Base-by-base conservation (phyloP, 805 yeast genomes). In the Cyberlindnera misumaiensis region DNA sequence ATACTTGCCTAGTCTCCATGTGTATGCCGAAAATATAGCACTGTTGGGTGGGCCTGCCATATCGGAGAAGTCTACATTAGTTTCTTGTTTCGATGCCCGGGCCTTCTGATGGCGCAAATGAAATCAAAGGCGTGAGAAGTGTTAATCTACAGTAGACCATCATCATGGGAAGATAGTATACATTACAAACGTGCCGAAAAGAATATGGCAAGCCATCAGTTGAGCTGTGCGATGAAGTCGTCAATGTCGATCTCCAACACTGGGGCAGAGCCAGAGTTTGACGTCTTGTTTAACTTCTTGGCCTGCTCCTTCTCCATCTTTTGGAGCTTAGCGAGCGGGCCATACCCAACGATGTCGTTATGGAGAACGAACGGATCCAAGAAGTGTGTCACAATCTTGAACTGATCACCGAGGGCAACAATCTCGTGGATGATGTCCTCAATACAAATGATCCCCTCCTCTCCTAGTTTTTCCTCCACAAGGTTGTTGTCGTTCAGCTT, bases 401-500 rank as follows among this genome's bases (percentile, higher is more conserved):
- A 84, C 44, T 71, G 63, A 18, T 76, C 85, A 14, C 87, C 83
- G 49, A 82, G 52, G 13, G 77, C 58, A 15, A 66, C 68, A 38
- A 84, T 68, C 62, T 83, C 90, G 54, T 80, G 86, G 39, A 84
- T 74, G 40, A 84, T 68, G 62, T 84, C 94, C 64, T 84, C 93
- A 14, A 82, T 72, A 74, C 94, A 84, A 46, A 84, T 77, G 43
- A 81, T 65, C 22, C 90, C 88, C 39, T 67, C 64, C 8, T 80
- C 83, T 30, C 81, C 81, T 45, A 84, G 68, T 52, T 68, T 65
- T 52, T 83, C 88, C 63, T 84, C 94, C 37, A 84, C 80, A 30
- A 78, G 61, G 51, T 76, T 79, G 65, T 84, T 84, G 60, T 80
- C 87, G 58, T 83, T 84, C 50, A 84, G 63, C 42, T 77, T 72